Evolutionary conservation across 2,329 filamentous ascomycete genomes (phyloP).

Genomic region (Calycina marina): DNA sequence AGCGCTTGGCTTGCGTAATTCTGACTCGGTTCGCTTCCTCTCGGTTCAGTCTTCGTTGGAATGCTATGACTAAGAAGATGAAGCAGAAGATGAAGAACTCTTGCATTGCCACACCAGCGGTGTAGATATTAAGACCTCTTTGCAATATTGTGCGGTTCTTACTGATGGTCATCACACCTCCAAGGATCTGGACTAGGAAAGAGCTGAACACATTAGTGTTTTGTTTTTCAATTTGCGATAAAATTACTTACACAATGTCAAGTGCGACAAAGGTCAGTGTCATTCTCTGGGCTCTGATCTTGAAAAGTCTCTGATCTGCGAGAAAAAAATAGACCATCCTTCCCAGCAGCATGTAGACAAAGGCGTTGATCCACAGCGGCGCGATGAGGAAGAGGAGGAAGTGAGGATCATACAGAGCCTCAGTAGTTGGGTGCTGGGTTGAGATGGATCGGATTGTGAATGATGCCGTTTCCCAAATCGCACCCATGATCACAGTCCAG

Average conservation of each 20-base stretch:
- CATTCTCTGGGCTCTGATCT: neutral
- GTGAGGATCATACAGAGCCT: neutral
- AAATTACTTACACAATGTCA: neutral
- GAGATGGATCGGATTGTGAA: neutral
- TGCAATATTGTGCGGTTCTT: constrained; percentile 3
- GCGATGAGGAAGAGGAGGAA: neutral
- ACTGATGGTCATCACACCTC: constrained; percentile 1
- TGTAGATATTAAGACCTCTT: constrained; percentile 8
- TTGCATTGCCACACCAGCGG: constrained; percentile 5
- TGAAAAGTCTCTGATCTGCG: neutral
- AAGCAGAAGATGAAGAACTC: constrained; percentile 6
- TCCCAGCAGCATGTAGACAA: neutral
- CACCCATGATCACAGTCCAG: constrained; percentile 26
- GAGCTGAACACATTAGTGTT: neutral
- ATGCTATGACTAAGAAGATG: constrained; percentile 3
- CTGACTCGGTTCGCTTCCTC: neutral
- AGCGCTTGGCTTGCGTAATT: neutral
- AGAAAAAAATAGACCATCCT: neutral
- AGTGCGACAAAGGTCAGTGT: neutral
- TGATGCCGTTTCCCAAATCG: neutral
- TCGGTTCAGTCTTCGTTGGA: constrained; percentile 1
- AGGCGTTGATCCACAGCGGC: neutral
- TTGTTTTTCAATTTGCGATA: neutral
- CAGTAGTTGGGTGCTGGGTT: neutral
- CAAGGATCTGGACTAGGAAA: neutral